Base-by-base conservation (phyloP, 2,329 filamentous ascomycete genomes). In the Neonectria magnoliae region DNA sequence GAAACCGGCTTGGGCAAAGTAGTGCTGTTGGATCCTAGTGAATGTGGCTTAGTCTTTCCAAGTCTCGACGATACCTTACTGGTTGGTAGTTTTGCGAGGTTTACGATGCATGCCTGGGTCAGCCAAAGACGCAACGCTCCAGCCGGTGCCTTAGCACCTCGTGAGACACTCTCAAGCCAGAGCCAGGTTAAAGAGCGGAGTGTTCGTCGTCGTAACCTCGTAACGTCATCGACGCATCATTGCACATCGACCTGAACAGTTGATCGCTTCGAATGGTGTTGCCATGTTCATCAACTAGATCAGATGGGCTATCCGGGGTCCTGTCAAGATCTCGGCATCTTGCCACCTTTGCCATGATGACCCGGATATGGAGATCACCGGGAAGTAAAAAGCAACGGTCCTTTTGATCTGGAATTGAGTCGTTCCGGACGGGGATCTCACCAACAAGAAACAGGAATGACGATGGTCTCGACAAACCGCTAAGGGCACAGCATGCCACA, bases 151-250 rank as follows among this genome's bases (percentile, higher is more conserved):
- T 57, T 14, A 57, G 29, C 56, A 55, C 42, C 66, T 51, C 51
- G 47, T 50, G 60, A 66, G 59, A 52, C 65, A 57, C 48, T 62
- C 38, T 47, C 45, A 60, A 57, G 52, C 14, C 38, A n/a, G 36
- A 42, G 27, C 38, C 48, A 16, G 33, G 45, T 33, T 8, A 41
- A 47, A 42, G n/a, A n/a, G 54, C 22, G 1, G 27, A 51, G 47
- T 31, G 41, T 11, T 36, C 42, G 36, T 60, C 25, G 45, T 41
- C 45, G 45, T 13, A 10, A 13, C 60, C 41, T 45, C 58, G 63
- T 36, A 65, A 65, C 7, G 66, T 73, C 69, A 70, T 68, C 5
- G 38, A 41, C 36, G 14, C 57, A 59, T 63, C 62, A 57, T 62
- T 33, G 42, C 20, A 20, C 25, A 45, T 50, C 53, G 45, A 47